phyloP scores from a whole-genome alignment of 2,329 filamentous ascomycete genomes.

The Westerdykella ornata region DNA sequence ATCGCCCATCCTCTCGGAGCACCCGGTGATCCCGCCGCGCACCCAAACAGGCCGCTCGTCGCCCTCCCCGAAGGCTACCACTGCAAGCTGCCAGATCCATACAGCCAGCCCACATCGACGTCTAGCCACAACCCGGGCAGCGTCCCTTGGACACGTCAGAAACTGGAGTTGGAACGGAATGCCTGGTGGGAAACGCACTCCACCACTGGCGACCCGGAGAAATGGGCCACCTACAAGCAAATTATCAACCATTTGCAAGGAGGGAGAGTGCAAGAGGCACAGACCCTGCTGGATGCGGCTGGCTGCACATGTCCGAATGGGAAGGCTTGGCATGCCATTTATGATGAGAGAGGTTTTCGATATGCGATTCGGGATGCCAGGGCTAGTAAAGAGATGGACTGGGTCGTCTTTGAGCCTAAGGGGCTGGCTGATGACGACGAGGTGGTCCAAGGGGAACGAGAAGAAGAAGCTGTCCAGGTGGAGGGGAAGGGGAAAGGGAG shows the following conservation, averaged over 20 bases:
- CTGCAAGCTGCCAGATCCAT: neutral
- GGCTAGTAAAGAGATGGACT: slow-evolving; percentile 13
- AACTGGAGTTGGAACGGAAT: slow-evolving; percentile 62
- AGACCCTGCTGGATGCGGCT: slow-evolving; percentile 71
- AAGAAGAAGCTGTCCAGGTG: slow-evolving; percentile 10
- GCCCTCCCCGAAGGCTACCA: neutral
- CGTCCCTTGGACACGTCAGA: slow-evolving; percentile 48
- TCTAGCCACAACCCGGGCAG: neutral
- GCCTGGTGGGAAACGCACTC: slow-evolving; percentile 83
- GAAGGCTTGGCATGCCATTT: slow-evolving; percentile 38
- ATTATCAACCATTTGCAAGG: slow-evolving; percentile 62
- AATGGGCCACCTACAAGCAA: slow-evolving; percentile 70
- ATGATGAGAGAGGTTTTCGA: slow-evolving; percentile 39
- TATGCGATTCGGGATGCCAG: slow-evolving; percentile 37
- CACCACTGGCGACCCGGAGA: slow-evolving; percentile 68
- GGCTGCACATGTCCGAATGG: slow-evolving; percentile 48
- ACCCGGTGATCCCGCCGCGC: no score
- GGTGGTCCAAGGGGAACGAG: slow-evolving; percentile 10
- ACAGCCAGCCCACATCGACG: neutral
- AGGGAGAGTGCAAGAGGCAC: slow-evolving; percentile 51
- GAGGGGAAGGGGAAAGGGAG: slow-evolving; percentile 12
- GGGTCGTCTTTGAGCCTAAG: slow-evolving; percentile 41
- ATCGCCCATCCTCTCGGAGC: no score
- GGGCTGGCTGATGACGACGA: slow-evolving; percentile 33
- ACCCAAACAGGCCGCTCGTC: neutral